These are phyloP conservation scores for Solanum sparsipilum DNA, from an alignment of 257 asterid genomes.

Conservation along the genomic window DNA sequence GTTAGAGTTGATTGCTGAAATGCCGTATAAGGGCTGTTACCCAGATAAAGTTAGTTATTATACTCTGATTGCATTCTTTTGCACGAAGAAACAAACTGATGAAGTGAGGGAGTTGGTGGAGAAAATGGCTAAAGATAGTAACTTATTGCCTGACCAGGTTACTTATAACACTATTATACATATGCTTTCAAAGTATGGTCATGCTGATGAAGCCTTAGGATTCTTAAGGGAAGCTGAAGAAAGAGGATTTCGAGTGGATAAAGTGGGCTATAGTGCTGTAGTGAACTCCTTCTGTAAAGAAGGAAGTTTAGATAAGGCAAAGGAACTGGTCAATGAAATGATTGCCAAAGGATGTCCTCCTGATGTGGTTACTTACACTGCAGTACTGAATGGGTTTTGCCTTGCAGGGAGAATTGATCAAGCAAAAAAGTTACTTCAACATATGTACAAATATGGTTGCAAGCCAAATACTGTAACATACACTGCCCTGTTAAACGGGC, in stretches of 20 bases:
- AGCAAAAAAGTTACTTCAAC: constrained; percentile 65
- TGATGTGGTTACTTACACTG: constrained; percentile 91
- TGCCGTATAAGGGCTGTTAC: constrained; percentile 57
- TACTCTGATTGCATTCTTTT: constrained; percentile 58
- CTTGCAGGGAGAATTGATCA: constrained; percentile 45
- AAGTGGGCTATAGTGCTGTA: constrained; percentile 65
- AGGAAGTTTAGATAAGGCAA: constrained; percentile 59
- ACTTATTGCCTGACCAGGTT: constrained; percentile 58
- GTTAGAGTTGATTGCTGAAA: constrained; percentile 49
- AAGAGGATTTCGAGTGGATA: constrained; percentile 58
- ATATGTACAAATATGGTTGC: constrained; percentile 79
- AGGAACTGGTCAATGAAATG: constrained; percentile 76
- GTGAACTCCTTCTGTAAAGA: constrained; percentile 58
- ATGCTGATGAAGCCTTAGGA: constrained; percentile 57
- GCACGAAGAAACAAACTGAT: constrained; percentile 50
- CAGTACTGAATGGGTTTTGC: constrained; percentile 72
- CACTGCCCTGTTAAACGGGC: constrained; percentile 73
- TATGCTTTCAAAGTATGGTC: constrained; percentile 65
- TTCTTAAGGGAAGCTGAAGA: constrained; percentile 71
- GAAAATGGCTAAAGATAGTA: constrained; percentile 58
- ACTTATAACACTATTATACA: constrained; percentile 63
- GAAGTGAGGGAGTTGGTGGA: constrained; percentile 54
- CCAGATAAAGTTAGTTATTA: constrained; percentile 82
- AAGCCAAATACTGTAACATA: constrained; percentile 79
- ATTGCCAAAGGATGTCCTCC: constrained; percentile 59